Evolutionary conservation across 495 filamentous ascomycete species (phyloP).

Genomic region (Astrothelium subdiscretum): DNA sequence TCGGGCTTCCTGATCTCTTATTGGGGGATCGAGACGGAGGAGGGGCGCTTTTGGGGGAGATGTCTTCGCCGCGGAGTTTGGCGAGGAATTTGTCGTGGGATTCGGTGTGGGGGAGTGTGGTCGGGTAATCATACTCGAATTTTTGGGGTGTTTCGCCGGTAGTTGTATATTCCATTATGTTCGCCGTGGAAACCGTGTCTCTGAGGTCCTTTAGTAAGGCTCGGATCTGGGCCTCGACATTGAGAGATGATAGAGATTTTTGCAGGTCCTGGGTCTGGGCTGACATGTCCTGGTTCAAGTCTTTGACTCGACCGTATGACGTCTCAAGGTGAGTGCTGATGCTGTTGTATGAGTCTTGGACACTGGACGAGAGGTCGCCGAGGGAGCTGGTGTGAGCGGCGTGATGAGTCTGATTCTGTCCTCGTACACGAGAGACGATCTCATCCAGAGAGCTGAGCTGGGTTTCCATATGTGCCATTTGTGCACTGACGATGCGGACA

Average conservation of each 20-base stretch:
- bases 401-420: slow-evolving; percentile 68
- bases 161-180: slow-evolving; percentile 62
- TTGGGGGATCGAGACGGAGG: slow-evolving; percentile 3
- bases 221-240: slow-evolving; percentile 40
- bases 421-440: slow-evolving; percentile 74
- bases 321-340: slow-evolving; percentile 53
- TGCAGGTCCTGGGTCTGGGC: slow-evolving; percentile 40
- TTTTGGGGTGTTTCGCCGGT: slow-evolving; percentile 84
- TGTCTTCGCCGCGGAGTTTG: slow-evolving; percentile 33
- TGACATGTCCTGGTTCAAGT: slow-evolving; percentile 52
- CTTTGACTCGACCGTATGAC: slow-evolving; percentile 47
- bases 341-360: slow-evolving; percentile 57
- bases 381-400: slow-evolving; percentile 52
- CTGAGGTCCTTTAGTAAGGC: slow-evolving; percentile 60
- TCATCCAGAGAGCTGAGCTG: slow-evolving; percentile 86
- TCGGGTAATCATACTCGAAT: slow-evolving; percentile 61
- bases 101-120: slow-evolving; percentile 62
- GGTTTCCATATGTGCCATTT: slow-evolving; percentile 70
- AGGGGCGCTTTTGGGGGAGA: neutral
- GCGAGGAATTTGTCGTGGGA: slow-evolving; percentile 55
- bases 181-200: slow-evolving; percentile 44
- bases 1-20: slow-evolving; percentile 7
- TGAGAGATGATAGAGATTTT: slow-evolving; percentile 46
- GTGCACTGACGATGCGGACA: slow-evolving; percentile 76
- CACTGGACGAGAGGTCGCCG: slow-evolving; percentile 45